A percentile compares a stretch with the other conserved stretches of the same genome.
These are phyloP conservation scores for Plasmopara viticola DNA, from an alignment of 352 stramenopile genomes.

Conservation along the genomic window DNA sequence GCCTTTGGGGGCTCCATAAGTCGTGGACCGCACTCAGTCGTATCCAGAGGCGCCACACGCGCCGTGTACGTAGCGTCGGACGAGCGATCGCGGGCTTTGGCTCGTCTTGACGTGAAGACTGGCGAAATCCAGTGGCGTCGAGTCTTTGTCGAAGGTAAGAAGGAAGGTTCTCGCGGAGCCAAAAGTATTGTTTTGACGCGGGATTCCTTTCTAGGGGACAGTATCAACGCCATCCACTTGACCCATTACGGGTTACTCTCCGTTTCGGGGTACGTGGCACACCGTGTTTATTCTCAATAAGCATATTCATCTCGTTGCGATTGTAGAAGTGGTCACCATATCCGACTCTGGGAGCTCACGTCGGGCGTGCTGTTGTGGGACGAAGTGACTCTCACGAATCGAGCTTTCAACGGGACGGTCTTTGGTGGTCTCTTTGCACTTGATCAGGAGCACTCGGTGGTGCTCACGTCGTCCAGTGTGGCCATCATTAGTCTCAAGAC, in stretches of 20 bases:
- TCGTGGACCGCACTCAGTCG: conserved; percentile 25
- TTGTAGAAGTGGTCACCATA: conserved; percentile 39
- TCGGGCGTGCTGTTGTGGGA: conserved; percentile 70
- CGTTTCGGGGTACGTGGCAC: conserved; percentile 46
- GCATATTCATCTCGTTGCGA: too few species aligned
- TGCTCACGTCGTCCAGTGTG: conserved; percentile 40
- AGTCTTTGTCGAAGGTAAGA: conserved; percentile 42
- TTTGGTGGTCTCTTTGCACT: conserved; percentile 43
- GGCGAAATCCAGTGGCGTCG: conserved; percentile 73
- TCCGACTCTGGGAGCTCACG: conserved; percentile 62
- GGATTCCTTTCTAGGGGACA: conserved; percentile 34
- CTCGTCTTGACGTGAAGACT: conserved; percentile 59
- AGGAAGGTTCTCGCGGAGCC: conserved; percentile 1
- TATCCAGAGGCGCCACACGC: conserved; percentile 35
- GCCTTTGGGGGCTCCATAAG: conserved; percentile 45
- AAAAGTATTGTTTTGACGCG: conserved; percentile 4
- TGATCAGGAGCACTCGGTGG: conserved; percentile 38
- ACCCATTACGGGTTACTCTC: conserved; percentile 63
- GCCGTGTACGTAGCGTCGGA: conserved; percentile 72
- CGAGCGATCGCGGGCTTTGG: conserved; percentile 47
- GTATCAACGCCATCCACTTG: conserved; percentile 59
- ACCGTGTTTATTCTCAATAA: conserved; percentile 1
- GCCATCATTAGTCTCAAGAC: conserved; percentile 57
- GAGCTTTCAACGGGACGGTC: conserved; percentile 11
- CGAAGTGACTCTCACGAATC: conserved; percentile 27